Evolutionary conservation across 1,139 yeast genomes (phyloP).

Genomic region (Waltiozyma solani): DNA sequence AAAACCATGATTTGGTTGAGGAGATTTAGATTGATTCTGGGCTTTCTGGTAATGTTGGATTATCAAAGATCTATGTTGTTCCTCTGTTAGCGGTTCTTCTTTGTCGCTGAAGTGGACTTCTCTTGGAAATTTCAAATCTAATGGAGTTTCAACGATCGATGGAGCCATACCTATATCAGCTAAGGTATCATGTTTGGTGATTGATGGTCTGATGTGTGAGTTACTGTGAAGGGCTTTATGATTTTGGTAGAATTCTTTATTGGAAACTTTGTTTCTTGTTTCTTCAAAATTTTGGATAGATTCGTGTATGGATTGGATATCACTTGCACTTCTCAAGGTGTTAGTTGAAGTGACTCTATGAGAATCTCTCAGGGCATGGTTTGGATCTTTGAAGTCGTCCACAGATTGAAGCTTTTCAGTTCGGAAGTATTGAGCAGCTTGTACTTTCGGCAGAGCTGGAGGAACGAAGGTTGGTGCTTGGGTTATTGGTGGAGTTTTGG

Average conservation of each 20-base stretch:
- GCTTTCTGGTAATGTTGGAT: not conserved
- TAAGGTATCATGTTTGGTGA: not conserved
- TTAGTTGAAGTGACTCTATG: not conserved
- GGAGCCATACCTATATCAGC: not conserved
- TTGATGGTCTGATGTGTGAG: not conserved
- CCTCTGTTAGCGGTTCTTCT: not conserved
- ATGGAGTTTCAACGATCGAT: not conserved
- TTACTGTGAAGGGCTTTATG: not conserved
- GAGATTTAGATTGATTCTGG: not conserved
- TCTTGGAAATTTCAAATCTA: not conserved
- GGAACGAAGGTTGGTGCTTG: not conserved
- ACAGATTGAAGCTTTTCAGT: not conserved
- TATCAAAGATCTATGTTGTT: not conserved
- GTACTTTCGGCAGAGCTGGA: not conserved
- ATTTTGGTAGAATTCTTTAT: not conserved
- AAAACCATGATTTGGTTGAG: not conserved
- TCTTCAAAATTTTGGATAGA: slow-evolving; percentile 12
- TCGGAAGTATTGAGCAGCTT: not conserved
- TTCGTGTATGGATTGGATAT: not conserved
- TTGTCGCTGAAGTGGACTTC: not conserved
- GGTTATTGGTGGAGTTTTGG: not conserved
- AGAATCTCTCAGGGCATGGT: not conserved
- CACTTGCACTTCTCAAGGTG: too few species aligned
- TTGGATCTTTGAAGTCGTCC: not conserved
- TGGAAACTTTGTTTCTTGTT: slow-evolving; percentile 14